phyloP scores from a whole-genome alignment of 2,329 filamentous ascomycete genomes.

The Cordyceps tenuipes region DNA sequence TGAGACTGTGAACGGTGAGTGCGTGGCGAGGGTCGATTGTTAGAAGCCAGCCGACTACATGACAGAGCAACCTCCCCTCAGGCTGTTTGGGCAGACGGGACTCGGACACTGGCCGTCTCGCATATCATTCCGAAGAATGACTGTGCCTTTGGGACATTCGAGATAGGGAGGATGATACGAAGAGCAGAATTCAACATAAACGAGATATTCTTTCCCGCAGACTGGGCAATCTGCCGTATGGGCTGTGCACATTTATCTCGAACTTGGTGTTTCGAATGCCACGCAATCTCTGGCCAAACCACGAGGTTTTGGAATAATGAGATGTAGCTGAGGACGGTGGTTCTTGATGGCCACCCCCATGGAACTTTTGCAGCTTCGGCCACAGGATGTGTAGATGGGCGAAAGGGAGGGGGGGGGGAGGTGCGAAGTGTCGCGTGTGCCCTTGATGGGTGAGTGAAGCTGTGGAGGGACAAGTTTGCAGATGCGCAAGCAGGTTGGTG shows the following conservation, averaged over 20 bases:
- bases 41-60: slow-evolving; percentile 33
- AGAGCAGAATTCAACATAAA: slow-evolving; percentile 50
- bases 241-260: slow-evolving; percentile 51
- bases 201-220: slow-evolving; percentile 50
- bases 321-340: slow-evolving; percentile 1
- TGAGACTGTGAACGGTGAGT: slow-evolving; percentile 22
- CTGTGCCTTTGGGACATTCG: slow-evolving; percentile 37
- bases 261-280: background rate
- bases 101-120: slow-evolving; percentile 48
- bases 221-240: slow-evolving; percentile 48
- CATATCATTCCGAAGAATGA: slow-evolving; percentile 35
- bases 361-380: background rate
- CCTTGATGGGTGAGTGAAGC: background rate
- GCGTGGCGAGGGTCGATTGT: slow-evolving; percentile 15
- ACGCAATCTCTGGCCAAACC: slow-evolving; percentile 1
- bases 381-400: background rate
- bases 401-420: background rate
- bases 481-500: background rate
- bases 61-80: slow-evolving; percentile 45
- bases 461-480: background rate
- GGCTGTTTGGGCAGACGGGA: slow-evolving; percentile 50
- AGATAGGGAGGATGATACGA: slow-evolving; percentile 41
- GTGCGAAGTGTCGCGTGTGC: background rate
- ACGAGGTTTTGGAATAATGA: background rate
- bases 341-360: slow-evolving; percentile 1